Base-by-base conservation (phyloP, 768 basidiomycete genomes). In the Cyclocybe cylindracea region DNA sequence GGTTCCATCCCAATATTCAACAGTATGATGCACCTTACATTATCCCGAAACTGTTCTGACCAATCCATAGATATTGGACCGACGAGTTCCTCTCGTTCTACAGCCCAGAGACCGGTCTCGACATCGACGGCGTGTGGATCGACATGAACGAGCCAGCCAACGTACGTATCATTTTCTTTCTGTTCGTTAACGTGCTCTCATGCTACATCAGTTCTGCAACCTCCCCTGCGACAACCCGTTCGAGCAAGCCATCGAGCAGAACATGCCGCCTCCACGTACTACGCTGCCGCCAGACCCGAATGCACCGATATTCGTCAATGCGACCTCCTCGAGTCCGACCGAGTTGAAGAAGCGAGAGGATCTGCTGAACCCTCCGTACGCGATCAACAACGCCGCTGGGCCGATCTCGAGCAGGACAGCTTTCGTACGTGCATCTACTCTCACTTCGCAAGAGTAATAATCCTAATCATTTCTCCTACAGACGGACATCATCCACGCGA, bases 101-200 rank as follows among this genome's bases (percentile, higher is more conserved):
- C 61, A 72, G 69, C 53, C 73, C 81, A 0, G 54, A 71, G 10
- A 74, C 65, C 0, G 85, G 85, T 1, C 53, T 89, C 7, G 82
- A 87, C 50, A 86, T 87, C 31, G 85, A 87, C 54, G 86, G 86
- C 8, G 78, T 78, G 13, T 89, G 87, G 88, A 86, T 87, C 19
- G 85, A 86, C 56, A 86, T 86, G 86, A 87, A 89, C 61, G 86
- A 88, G 53, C 86, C 87, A 5, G 66, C 84, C 3, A 87, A 77
- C 53, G 86, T 87, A 56, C 18, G 57, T 51, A 5, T 10, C 31
- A 7, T 8, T 11, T 16, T 39, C 31, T 11, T 33, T 10, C 10
- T 7, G 7, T 37, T 6, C 36, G 29, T 16, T 53, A 29, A 7
- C 36, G 18, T 34, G 32, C 7, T 7, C 24, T 13, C 32, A 3